Base-by-base conservation (phyloP, 108 stramenopile species). In the Nitzschia inconspicua region DNA sequence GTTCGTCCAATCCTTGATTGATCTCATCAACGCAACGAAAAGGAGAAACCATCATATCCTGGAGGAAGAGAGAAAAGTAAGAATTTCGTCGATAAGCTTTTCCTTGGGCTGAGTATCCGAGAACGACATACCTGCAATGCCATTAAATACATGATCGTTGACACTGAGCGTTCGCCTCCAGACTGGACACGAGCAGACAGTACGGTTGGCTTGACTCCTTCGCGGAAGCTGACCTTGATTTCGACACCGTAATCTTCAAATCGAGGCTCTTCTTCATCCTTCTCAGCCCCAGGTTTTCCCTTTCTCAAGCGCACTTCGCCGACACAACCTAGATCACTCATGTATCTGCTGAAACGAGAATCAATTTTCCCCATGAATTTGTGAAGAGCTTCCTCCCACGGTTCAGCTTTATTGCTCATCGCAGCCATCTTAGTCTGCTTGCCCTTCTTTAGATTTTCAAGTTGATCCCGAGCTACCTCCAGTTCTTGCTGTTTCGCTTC, bases 1-100 rank as follows among this genome's bases (percentile, higher is more conserved):
- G 69, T 41, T 96, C 95, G 60, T 99, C 96, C 62, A 99, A 82
- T 44, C 98, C 97, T 72, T 98, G 97, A 58, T 99, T 99, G 78
- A 99, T 97, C 71, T 98, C 97, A 63, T 99, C 97, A 4, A 99
- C 96, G 31, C 97, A 96, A 36, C 98, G 81, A 66, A 99, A 99
- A 4, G 97, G 98, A 32, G 90, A 71, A 9, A 66, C 41, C 80
- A 96, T 88, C 57, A 94, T 69, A 24, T 95, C 86, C 68, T 98
- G 94, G n/a, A n/a, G n/a, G n/a, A n/a, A n/a, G n/a, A n/a, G n/a
- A n/a, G n/a, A n/a, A n/a, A n/a, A n/a, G n/a, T n/a, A n/a, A n/a
- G n/a, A n/a, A n/a, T n/a, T n/a, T n/a, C n/a, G n/a, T n/a, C n/a
- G n/a, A n/a, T n/a, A n/a, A n/a, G n/a, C n/a, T n/a, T n/a, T n/a